Base-by-base conservation (phyloP, 768 basidiomycete genomes). In the Amanita jacksonii region DNA sequence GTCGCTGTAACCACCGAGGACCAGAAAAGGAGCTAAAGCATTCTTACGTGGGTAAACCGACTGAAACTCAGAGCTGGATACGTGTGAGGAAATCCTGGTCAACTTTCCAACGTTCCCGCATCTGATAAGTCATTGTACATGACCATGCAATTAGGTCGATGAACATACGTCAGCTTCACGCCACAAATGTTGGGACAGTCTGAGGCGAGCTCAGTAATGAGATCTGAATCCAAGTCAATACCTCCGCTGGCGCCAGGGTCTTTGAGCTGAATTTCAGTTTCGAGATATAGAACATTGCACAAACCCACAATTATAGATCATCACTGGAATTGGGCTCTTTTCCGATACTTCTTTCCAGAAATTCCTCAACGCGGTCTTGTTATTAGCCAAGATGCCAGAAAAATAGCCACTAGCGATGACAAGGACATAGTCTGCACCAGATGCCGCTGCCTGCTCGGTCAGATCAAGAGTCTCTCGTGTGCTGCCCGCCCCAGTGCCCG, bases 91-190 rank as follows among this genome's bases (percentile, higher is more conserved):
- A 51, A 93, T 84, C 52, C 91, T 75, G 22, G 87, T 86, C 52
- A 93, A 71, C 63, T 93, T 93, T 38, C 91, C 92, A 49, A 96
- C 87, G 55, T 85, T 88, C 22, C 86, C 90, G 55, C 92, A 94
- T 33, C 86, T 89, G 52, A 13, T 19, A 15, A 34, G 42, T 51
- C 22, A 48, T 18, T 39, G 46, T 35, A 49, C 12, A 57, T 38
- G 20, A 25, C 18, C 13, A 16, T 8, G 4, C 25, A n/a, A 28
- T 7, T 33, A 36, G 31, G 18, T 46, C 3, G 35, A 25, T 30
- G 23, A 38, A 72, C 83, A 34, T 62, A 86, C 78, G 91, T 94
- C 47, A 94, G 74, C 63, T 97, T 97, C 50, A 92, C 81, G 16
- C 91, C 92, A 51, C 70, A 77, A 30, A 86, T 68, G 60, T 93